Percentiles rank a stretch among this genome's conserved stretches.
Evolutionary conservation across 2,329 filamentous ascomycete genomes (phyloP).

Genomic region (Hypomyces rosellus): DNA sequence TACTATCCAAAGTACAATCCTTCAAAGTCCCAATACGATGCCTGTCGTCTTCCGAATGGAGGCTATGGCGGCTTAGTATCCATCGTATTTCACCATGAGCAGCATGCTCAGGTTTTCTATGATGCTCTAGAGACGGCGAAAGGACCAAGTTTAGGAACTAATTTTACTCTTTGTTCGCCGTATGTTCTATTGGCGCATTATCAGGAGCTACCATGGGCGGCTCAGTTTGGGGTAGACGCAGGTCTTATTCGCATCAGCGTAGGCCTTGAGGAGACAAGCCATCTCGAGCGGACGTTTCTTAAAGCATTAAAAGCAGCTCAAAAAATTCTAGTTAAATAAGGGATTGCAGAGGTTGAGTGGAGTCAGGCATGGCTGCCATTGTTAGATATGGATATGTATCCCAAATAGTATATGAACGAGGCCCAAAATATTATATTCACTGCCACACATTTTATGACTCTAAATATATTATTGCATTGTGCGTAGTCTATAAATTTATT

Average conservation of each 20-base stretch:
- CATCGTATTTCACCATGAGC: slow-evolving; percentile 65
- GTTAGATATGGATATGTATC: too few relatives aligned
- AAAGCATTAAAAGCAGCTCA: slow-evolving; percentile 59
- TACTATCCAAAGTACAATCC: slow-evolving; percentile 81
- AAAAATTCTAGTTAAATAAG: not conserved
- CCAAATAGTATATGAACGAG: too few relatives aligned
- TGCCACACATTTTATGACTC: too few relatives aligned
- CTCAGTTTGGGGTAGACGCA: slow-evolving; percentile 71
- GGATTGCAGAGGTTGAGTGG: not conserved
- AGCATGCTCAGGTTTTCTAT: slow-evolving; percentile 74
- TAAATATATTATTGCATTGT: too few relatives aligned
- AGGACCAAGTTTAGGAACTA: slow-evolving; percentile 90
- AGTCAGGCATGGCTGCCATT: too few relatives aligned
- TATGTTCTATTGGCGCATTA: slow-evolving; percentile 93
- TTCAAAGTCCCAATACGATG: slow-evolving; percentile 69
- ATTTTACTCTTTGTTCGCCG: slow-evolving; percentile 88
- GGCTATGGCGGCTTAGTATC: slow-evolving; percentile 90
- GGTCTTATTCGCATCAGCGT: slow-evolving; percentile 82
- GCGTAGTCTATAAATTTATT: too few relatives aligned
- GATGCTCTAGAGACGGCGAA: slow-evolving; percentile 84
- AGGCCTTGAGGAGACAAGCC: slow-evolving; percentile 71
- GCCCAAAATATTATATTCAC: too few relatives aligned
- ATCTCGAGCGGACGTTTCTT: slow-evolving; percentile 58
- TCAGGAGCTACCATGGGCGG: slow-evolving; percentile 84
- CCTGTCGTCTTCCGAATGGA: slow-evolving; percentile 63